Base-by-base conservation (phyloP, 208 protist species). In the Leishmania martiniquensis region DNA sequence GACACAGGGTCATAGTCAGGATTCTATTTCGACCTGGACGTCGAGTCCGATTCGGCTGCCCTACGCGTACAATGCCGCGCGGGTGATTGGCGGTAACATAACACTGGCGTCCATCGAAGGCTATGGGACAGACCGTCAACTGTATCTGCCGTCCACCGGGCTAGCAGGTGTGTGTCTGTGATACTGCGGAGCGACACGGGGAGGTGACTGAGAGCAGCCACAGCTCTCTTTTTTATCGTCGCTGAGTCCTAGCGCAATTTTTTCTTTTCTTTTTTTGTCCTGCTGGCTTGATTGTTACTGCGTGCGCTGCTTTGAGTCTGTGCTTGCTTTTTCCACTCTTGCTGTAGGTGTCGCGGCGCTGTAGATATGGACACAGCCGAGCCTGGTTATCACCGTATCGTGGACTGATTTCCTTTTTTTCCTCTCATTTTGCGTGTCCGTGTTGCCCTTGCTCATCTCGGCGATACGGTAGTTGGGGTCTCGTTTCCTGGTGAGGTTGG, bases 111-210 rank as follows among this genome's bases (percentile, higher is more conserved):
- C 91, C 1, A 87, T 95, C 49, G 91, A 95, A 45, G 91, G 91
- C 34, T 95, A 93, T 77, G 91, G 91, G 9, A 93, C 89, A 2
- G 91, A 95, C 60, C 76, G 91, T 12, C 85, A 87, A 67, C 78
- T 95, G 13, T 89, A 89, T 68, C 47, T 93, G 4, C 91, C 91
- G 2, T 85, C 87, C 2, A 71, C 76, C 4, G 91, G 91, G 13
- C 77, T 93, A 5, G 60, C 51, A 7, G 79, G 79, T 17, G n/a
- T 82, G 17, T 68, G 60, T 29, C 70, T 89, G 20, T 85, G 65
- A 84, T 12, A 6, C 29, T 34, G 4, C 0, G 7, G 42, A 37
- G 7, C 5, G 15, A 6, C 2, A 55, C 13, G 44, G 7, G 2
- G 44, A 42, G 4, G 47, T 49, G 3, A 15, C 15, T 25, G 0